Percentiles rank a stretch among this genome's conserved stretches.
phyloP scores from a whole-genome alignment of 768 basidiomycete genomes.

The Lyophyllum shimeji region DNA sequence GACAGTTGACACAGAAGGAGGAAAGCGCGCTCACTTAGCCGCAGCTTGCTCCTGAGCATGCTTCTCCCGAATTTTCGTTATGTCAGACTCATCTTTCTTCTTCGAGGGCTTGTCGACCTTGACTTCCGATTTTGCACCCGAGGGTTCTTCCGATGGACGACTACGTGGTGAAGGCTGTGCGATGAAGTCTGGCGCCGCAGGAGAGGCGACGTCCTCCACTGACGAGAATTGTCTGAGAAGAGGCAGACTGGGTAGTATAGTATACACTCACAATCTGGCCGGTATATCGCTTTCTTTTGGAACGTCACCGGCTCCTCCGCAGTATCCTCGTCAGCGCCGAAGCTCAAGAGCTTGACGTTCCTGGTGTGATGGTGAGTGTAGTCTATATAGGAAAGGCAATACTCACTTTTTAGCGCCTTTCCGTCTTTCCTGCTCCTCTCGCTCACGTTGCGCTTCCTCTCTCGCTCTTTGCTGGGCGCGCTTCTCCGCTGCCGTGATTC shows the following conservation, averaged over 20 bases:
- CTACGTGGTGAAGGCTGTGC: slow-evolving; percentile 21
- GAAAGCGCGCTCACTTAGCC: slow-evolving; percentile 45
- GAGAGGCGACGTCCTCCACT: slow-evolving; percentile 33
- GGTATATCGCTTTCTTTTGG: slow-evolving; percentile 80
- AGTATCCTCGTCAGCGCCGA: slow-evolving; percentile 74
- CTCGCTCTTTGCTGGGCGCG: slow-evolving; percentile 80
- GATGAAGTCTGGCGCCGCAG: slow-evolving; percentile 41
- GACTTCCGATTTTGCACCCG: neutral
- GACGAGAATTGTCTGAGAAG: slow-evolving; percentile 23
- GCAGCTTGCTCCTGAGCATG: slow-evolving; percentile 72
- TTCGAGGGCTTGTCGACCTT: slow-evolving; percentile 24
- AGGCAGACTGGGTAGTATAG: neutral
- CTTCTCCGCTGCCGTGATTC: slow-evolving; percentile 94
- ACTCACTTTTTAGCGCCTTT: slow-evolving; percentile 87
- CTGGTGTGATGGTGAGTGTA: slow-evolving; percentile 35
- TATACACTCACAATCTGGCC: slow-evolving; percentile 74
- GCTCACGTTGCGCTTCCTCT: slow-evolving; percentile 70
- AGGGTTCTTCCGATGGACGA: neutral
- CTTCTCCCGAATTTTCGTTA: slow-evolving; percentile 72
- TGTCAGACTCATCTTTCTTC: slow-evolving; percentile 48
- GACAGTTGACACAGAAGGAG: neutral
- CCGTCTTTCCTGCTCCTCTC: slow-evolving; percentile 71
- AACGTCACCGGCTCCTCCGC: slow-evolving; percentile 51
- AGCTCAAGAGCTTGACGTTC: slow-evolving; percentile 88
- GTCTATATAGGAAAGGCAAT: neutral